Evolutionary conservation across 202 grass and related monocot species (phyloP), one percentile per base, ranked within the genome.

Genomic region (Panicum virgatum): DNA sequence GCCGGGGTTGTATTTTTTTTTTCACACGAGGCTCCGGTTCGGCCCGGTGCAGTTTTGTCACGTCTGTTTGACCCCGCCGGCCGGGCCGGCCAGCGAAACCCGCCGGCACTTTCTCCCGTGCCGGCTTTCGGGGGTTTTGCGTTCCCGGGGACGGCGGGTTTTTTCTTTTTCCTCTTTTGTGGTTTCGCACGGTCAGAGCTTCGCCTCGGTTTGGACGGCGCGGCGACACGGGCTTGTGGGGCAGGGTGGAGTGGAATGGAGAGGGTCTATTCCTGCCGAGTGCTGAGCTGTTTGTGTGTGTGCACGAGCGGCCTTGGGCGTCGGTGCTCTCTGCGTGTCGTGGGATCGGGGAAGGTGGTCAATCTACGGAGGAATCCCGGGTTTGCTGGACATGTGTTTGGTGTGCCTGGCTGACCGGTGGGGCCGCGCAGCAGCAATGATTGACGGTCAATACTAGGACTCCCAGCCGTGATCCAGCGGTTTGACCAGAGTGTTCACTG

Each of bases 31-130:
- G 36, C 12, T 5, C n/a, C 4, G 54, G 51, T 3, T 25, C 7
- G 20, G 69, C 36, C 56, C 66, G 67, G 32, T 53, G 40, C 2
- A 37, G 53, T 50, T 26, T 56, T 45, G 60, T 74, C 80, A 60
- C 47, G 39, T 40, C 81, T 23, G 50, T 75, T 73, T 89, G 82
- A 66, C 78, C 39, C n/a, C n/a, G n/a, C n/a, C n/a, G n/a, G n/a
- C n/a, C 14, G 12, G n/a, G 20, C 76, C 87, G 82, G 77, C 66
- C 78, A 89, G 78, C 58, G 82, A 85, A 89, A 89, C 62, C 48
- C 78, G 87, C 23, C 72, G 82, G 87, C 87, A 73, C 77, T 85
- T 64, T 73, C 87, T 81, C 87, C 87, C 77, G 58, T 82, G 57
- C 82, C 65, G 78, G 82, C 87, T 71, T 89, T 42, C 30, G 12